Evolutionary conservation across 2,329 filamentous ascomycete species (phyloP), one percentile per base, ranked within the genome.

Genomic region (Fusarium continuum): DNA sequence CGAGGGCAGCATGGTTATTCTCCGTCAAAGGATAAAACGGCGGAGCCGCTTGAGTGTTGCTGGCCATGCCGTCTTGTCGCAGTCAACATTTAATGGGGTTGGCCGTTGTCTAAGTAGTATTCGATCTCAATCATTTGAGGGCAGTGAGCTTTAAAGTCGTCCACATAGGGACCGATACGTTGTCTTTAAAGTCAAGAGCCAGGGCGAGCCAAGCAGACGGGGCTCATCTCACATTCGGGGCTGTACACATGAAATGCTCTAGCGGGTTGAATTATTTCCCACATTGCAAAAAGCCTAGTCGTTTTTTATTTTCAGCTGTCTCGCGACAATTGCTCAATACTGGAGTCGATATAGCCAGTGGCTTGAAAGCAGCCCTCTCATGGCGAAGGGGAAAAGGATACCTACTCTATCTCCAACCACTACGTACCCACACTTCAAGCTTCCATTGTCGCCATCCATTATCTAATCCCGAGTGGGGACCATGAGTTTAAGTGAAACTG

Each of bases 11-110:
- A 45, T 70, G 67, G 32, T 70, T 59, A 34, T 48, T 54, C 2
- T 70, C 36, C 5, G 65, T 61, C 11, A 68, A 39, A 7, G 62
- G 59, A 4, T 70, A 70, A 16, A 65, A 70, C 22, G 67, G 62
- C 54, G 64, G 62, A 26, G 64, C 55, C 36, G 59, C 55, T 22
- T 38, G 40, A 4, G 41, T 43, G 23, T 47, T 38, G 41, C 11
- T 36, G 4, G 49, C 26, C 67, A 70, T 70, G 20, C 25, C 23
- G 39, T n/a, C 25, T 47, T 5, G 25, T 17, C n/a, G 3, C 7
- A 19, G 5, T 4, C 11, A n/a, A n/a, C 31, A 14, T 32, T 32
- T 8, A 32, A 32, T 17, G 20, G 22, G 17, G n/a, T 11, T 8
- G 23, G 23, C 25, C 35, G 31, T 36, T 26, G 40, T 29, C 17